Percentiles rank a stretch among this genome's conserved stretches.
Evolutionary conservation across 768 basidiomycete species (phyloP).

Genomic region (Rhizopogon sp.): DNA sequence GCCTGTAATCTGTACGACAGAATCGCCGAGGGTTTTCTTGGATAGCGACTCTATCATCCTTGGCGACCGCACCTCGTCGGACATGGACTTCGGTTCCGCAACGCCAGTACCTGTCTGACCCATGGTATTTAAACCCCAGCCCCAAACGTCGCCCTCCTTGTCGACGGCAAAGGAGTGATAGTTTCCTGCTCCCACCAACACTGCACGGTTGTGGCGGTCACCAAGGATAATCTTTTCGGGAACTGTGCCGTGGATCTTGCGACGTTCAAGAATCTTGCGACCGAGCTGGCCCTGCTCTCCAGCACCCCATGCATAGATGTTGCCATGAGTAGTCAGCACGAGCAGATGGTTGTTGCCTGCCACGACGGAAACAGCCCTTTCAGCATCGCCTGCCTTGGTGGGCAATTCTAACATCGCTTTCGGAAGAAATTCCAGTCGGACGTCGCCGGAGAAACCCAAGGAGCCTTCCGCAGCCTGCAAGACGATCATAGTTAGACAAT

Average conservation of each 20-base stretch:
- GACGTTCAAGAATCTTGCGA: conserved; percentile 81
- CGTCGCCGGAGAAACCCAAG: conserved; percentile 74
- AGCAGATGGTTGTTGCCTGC: conserved; percentile 88
- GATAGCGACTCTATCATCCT: conserved; percentile 60
- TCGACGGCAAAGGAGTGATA: conserved; percentile 92
- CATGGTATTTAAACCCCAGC: conserved; percentile 94
- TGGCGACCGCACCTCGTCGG: conserved; percentile 54
- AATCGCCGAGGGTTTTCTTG: conserved; percentile 52
- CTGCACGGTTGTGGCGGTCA: conserved; percentile 55
- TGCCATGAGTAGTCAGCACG: conserved; percentile 83
- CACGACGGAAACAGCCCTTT: conserved; percentile 70
- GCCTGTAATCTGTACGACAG: conserved; percentile 68
- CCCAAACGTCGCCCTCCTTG: conserved; percentile 79
- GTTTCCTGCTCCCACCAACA: conserved; percentile 72
- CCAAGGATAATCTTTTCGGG: conserved; percentile 86
- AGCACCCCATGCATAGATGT: conserved; percentile 86
- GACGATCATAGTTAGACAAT: conserved; percentile 4
- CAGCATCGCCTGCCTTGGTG: conserved; percentile 57
- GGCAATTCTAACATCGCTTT: conserved; percentile 52
- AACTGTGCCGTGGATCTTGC: conserved; percentile 83
- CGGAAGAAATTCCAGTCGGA: conserved; percentile 65
- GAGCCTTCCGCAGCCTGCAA: conserved; percentile 69
- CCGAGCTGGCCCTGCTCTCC: conserved; percentile 91
- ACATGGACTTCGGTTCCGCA: conserved; percentile 41
- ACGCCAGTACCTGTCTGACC: conserved; percentile 70